Conservation (phyloP, 176 grass and related monocot genomes). For the Eleusine indica region DNA sequence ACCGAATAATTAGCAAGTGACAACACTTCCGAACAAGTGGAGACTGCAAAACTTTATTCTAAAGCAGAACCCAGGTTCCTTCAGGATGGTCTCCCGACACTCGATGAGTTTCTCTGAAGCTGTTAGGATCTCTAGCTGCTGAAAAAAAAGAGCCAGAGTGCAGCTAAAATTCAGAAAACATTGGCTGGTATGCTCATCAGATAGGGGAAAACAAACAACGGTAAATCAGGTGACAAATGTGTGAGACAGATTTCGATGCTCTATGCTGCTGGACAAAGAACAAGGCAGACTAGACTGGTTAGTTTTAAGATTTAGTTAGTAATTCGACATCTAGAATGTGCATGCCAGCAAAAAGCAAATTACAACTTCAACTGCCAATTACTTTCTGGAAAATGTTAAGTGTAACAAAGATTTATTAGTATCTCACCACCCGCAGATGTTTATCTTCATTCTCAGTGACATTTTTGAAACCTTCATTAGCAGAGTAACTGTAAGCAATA, state of each 20-base stretch:
- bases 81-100: slow-evolving; percentile 81
- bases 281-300: background rate
- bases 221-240: background rate
- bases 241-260: background rate
- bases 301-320: background rate
- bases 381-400: background rate
- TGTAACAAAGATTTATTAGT: background rate
- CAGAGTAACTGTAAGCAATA: slow-evolving; percentile 31
- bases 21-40: too few species aligned
- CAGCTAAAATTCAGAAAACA: slow-evolving; percentile 18
- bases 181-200: background rate
- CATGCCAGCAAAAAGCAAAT: background rate
- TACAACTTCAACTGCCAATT: slow-evolving; percentile 2
- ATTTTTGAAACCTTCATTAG: slow-evolving; percentile 47
- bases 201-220: background rate
- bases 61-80: slow-evolving; percentile 43
- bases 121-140: slow-evolving; percentile 62
- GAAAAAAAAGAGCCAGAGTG: background rate
- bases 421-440: slow-evolving; percentile 65
- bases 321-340: background rate
- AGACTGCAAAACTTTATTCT: too few species aligned
- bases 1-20: too few species aligned
- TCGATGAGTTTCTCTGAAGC: slow-evolving; percentile 81
- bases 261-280: background rate
- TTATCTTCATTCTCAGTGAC: slow-evolving; percentile 47